phyloP scores from a whole-genome alignment of 129 eudicot species.

The Lactuca sativa region DNA sequence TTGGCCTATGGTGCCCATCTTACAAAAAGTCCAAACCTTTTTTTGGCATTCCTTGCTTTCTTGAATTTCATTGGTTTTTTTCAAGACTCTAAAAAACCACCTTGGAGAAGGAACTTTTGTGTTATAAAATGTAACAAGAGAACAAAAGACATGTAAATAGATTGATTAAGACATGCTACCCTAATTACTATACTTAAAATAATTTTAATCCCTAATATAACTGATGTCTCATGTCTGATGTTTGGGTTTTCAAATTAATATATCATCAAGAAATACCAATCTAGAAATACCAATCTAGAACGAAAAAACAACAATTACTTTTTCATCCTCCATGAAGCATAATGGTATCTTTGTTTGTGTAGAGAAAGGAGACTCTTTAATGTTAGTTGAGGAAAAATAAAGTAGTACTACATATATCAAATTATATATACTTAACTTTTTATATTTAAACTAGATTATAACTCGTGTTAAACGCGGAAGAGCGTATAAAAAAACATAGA shows the following conservation, averaged over 20 bases:
- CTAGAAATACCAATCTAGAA: not conserved
- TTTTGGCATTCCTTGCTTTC: slow-evolving; percentile 2
- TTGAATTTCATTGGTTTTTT: not conserved
- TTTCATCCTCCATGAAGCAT: too few species aligned
- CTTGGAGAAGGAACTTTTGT: too few species aligned
- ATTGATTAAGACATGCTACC: not conserved
- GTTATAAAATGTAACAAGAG: not conserved
- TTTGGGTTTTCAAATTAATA: not conserved
- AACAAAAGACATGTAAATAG: not conserved
- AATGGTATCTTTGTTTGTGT: too few species aligned
- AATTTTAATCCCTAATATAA: not conserved
- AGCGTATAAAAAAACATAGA: too few species aligned
- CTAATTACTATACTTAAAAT: too few species aligned
- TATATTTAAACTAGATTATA: too few species aligned
- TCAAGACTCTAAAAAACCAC: not conserved
- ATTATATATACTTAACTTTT: too few species aligned
- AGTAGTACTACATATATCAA: too few species aligned
- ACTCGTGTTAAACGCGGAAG: too few species aligned
- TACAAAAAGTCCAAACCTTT: not conserved
- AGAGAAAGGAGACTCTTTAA: too few species aligned
- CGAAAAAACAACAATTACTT: not conserved
- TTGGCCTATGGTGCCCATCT: not conserved
- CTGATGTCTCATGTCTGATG: not conserved
- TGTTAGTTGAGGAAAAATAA: too few species aligned
- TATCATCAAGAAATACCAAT: not conserved